Evolutionary conservation across 1,284 basidiomycete species (phyloP), one percentile per base, ranked within the genome.

Genomic region (Trichosporon inkin): DNA sequence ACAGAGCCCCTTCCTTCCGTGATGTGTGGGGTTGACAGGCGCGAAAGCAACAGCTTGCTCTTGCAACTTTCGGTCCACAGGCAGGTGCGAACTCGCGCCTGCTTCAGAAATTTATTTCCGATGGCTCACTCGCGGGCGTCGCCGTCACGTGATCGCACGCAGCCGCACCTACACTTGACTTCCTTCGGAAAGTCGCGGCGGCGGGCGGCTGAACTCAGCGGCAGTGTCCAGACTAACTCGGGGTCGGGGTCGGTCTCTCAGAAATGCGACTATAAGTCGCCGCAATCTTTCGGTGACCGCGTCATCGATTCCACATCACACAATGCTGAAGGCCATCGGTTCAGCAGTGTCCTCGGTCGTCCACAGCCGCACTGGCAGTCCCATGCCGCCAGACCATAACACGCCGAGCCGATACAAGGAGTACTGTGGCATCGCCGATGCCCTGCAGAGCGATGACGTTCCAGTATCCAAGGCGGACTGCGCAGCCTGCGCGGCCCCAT

Each of bases 401-500:
- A 67, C 58, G 22, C 63, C 70, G 10, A 63, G 55, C 2, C 67
- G 75, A 19, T 64, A 62, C 10, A 55, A 65, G 28, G 55, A 65
- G 13, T 75, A 80, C 63, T 65, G 65, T 16, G 51, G 68, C 38
- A 64, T 80, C 13, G 75, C 75, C 11, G 39, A 68, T 20, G 67
- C 74, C 17, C 68, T 85, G n/a, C 71, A 77, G 49, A 71, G 71
- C 0, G 84, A 82, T 2, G 77, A 81, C 35, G 82, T 92, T 6
- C 89, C 90, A 14, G 83, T 90, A 28, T 84, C 87, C 2, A 78
- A 81, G 8, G 86, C 82, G 6, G 83, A 85, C 70, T 94, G 90
- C 78, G 83, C 86, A 60, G 81, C 81, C 14, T 93, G 90, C 74
- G 81, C 86, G 14, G 83, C 89, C 73, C 89, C 89, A 17, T 92